Evolutionary conservation across 805 yeast genomes (phyloP).

Genomic region (Suhomyces sp.): DNA sequence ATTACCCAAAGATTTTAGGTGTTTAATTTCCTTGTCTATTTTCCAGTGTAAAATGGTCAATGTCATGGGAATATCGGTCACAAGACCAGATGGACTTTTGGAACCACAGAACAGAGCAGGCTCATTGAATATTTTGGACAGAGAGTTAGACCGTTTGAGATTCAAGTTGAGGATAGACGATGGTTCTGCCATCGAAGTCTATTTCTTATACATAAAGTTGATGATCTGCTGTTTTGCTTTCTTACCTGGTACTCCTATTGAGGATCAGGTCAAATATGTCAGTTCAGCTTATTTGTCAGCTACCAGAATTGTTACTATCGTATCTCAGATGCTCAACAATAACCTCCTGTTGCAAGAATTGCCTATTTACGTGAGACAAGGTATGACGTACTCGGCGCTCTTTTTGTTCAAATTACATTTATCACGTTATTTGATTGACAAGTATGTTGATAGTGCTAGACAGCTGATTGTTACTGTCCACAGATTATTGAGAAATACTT

Average conservation of each 20-base stretch:
- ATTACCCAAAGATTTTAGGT: constrained; percentile 69
- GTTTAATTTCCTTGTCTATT: constrained; percentile 68
- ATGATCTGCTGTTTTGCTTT: constrained; percentile 89
- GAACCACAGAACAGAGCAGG: constrained; percentile 83
- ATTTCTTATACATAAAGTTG: constrained; percentile 72
- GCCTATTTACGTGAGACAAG: constrained; percentile 83
- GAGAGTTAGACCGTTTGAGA: constrained; percentile 74
- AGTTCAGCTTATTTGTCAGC: constrained; percentile 78
- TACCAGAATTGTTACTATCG: constrained; percentile 75
- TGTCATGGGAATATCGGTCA: constrained; percentile 83
- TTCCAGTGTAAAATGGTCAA: constrained; percentile 82
- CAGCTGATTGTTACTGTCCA: constrained; percentile 94
- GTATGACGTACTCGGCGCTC: constrained; percentile 79
- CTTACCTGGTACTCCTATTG: constrained; percentile 83
- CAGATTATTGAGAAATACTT: constrained; percentile 79
- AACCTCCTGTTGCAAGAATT: constrained; percentile 71
- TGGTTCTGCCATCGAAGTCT: constrained; percentile 70
- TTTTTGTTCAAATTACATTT: constrained; percentile 78
- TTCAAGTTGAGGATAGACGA: constrained; percentile 62
- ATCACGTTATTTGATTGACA: constrained; percentile 69
- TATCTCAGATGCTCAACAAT: constrained; percentile 65
- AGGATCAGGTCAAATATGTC: constrained; percentile 82
- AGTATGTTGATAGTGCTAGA: constrained; percentile 82
- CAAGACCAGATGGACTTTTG: constrained; percentile 84
- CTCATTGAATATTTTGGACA: constrained; percentile 69